Evolutionary conservation across 2,329 filamentous ascomycete genomes (phyloP).

Genomic region (Aspergillus sp.): DNA sequence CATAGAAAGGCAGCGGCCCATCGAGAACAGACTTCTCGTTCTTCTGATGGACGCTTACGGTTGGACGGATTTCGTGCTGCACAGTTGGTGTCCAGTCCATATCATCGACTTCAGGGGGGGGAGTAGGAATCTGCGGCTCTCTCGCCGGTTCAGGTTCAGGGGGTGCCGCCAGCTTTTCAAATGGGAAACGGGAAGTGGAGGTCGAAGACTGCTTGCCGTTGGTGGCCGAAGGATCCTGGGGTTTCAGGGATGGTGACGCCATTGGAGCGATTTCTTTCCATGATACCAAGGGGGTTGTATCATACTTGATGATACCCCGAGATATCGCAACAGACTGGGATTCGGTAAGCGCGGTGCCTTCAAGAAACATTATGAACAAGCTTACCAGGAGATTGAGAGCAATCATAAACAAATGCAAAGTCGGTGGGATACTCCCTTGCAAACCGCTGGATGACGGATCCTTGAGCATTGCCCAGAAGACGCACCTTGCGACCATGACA

Average conservation of each 20-base stretch:
- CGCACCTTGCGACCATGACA: conserved; percentile 35
- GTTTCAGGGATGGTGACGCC: conserved; percentile 14
- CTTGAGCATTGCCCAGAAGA: conserved; percentile 35
- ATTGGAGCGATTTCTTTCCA: conserved; percentile 32
- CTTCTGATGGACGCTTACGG: conserved; percentile 19
- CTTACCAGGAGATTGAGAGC: conserved; percentile 31
- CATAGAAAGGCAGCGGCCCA: conserved; percentile 35
- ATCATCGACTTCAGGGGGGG: conserved; percentile 32
- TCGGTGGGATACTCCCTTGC: conserved; percentile 19
- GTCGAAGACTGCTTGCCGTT: too few species aligned
- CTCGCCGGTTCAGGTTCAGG: conserved; percentile 13
- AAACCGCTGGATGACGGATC: conserved; percentile 28
- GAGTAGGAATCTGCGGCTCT: conserved; percentile 24
- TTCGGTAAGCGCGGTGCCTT: conserved; percentile 12
- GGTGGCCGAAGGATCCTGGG: too few species aligned
- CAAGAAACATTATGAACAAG: too few species aligned
- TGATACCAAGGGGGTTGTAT: conserved; percentile 33
- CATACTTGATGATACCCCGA: conserved; percentile 29
- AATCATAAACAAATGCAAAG: conserved; percentile 32
- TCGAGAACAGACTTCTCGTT: conserved; percentile 20
- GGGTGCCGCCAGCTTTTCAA: conserved; percentile 32
- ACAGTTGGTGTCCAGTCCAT: conserved; percentile 45
- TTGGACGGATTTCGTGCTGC: conserved; percentile 27
- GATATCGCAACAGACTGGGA: conserved; percentile 29
- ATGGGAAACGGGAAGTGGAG: conserved; percentile 27